Conservation (phyloP, 2,329 filamentous ascomycete genomes). For the Clathrospora elynae region DNA sequence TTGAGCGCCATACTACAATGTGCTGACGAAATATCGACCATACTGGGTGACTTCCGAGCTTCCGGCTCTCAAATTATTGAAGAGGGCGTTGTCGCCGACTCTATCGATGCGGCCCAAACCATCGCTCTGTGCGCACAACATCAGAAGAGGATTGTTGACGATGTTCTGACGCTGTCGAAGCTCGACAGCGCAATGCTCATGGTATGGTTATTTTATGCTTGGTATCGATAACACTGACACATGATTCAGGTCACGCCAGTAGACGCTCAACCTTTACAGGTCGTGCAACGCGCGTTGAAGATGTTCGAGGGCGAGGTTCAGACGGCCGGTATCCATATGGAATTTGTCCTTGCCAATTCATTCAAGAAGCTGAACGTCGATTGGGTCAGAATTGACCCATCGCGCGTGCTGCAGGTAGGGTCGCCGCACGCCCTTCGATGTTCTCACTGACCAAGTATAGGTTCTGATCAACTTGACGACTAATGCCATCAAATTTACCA, state of each 20-base stretch:
- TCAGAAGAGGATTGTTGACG: slow-evolving; percentile 66
- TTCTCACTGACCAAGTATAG: slow-evolving; percentile 13
- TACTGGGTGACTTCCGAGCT: slow-evolving; percentile 50
- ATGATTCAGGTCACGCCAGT: slow-evolving; percentile 63
- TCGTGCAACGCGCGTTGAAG: slow-evolving; percentile 70
- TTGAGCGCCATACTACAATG: slow-evolving; percentile 76
- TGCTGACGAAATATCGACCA: slow-evolving; percentile 72
- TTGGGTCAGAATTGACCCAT: slow-evolving; percentile 75
- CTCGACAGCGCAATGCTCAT: slow-evolving; percentile 75
- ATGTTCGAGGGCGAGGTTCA: slow-evolving; percentile 80
- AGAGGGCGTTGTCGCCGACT: slow-evolving; percentile 59
- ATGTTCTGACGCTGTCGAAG: slow-evolving; percentile 57
- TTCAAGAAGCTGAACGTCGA: slow-evolving; percentile 64
- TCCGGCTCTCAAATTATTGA: slow-evolving; percentile 55
- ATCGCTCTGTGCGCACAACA: slow-evolving; percentile 79
- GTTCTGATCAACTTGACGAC: slow-evolving; percentile 80
- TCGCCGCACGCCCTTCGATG: neutral
- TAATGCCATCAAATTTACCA: slow-evolving; percentile 83
- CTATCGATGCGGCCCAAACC: slow-evolving; percentile 75
- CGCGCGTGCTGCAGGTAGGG: slow-evolving; percentile 67
- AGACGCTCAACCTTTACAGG: slow-evolving; percentile 68
- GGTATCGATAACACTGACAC: slow-evolving; percentile 3
- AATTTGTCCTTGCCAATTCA: slow-evolving; percentile 66
- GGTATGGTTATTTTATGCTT: slow-evolving; percentile 32
- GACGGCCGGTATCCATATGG: slow-evolving; percentile 69